Base-by-base conservation (phyloP, 768 basidiomycete genomes). In the Tricholoma flavovirens region DNA sequence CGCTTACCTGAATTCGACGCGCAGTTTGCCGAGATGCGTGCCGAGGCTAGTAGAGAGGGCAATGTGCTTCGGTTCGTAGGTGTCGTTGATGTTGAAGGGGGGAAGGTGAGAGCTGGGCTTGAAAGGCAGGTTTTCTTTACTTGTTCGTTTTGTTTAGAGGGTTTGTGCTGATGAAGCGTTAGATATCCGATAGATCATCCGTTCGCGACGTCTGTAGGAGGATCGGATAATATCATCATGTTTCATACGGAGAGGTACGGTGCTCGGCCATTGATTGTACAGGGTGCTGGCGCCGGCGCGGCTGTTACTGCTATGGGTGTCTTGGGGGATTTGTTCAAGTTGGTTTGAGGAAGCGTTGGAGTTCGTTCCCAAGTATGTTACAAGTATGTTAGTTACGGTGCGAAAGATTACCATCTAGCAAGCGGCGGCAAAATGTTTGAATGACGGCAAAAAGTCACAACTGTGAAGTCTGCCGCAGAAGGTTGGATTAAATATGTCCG, bases 221-320 rank as follows among this genome's bases (percentile, higher is more conserved):
- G 96, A 0, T 93, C 93, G 19, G 97, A 99, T 71, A 98, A 98
- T 69, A 98, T 99, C 67, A 83, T 99, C 68, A 90, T 97, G 78
- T 98, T 98, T 82, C 89, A 93, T 67, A 98, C 96, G 0, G 86
- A 90, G 65, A 79, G 97, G 40, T 99, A 99, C 67, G 85, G 87
- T 2, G 81, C 86, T 7, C 75, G 93, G 40, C 96, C 97, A 1
- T 75, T 99, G 55, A 91, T 98, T 58, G 80, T 99, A 32, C 96
- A 98, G 66, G 97, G 97, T 50, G 87, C 95, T 0, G 97, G 97
- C 2, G 97, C 97, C 0, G 97, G 97, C n/a, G 93, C 93, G 1
- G 93, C 89, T 22, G 96, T 98, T 12, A 99, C 97, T 30, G 97
- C 97, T 0, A 98, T 98, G 93, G 97, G 97, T 7, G 94, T 98